Percentiles rank a stretch among this genome's conserved stretches.
phyloP scores from a whole-genome alignment of 495 filamentous ascomycete species.

The Baudoinia panamericana region DNA sequence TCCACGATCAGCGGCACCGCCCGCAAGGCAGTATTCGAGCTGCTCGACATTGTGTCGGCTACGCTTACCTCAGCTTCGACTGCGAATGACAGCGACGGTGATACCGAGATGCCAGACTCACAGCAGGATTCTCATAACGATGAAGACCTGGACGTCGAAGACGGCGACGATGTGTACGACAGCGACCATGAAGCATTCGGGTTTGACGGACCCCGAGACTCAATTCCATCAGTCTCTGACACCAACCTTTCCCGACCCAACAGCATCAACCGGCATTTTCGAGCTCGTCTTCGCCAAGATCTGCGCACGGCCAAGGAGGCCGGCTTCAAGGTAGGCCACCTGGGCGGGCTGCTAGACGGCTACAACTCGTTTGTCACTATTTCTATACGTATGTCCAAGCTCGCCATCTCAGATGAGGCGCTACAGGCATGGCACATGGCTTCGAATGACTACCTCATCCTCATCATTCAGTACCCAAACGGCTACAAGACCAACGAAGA shows the following conservation, averaged over 20 bases:
- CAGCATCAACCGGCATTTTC: too few species aligned
- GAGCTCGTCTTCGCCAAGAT: constrained; percentile 42
- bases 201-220: too few species aligned
- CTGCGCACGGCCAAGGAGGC: constrained; percentile 46
- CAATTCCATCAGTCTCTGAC: too few species aligned
- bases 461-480: constrained; percentile 54
- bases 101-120: constrained; percentile 27
- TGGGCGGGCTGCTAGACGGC: constrained; percentile 37
- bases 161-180: constrained; percentile 20
- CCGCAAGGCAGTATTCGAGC: constrained; percentile 26
- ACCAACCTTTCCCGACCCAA: too few species aligned
- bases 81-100: constrained; percentile 23
- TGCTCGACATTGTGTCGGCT: constrained; percentile 28
- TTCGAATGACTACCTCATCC: constrained; percentile 54
- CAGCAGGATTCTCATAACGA: constrained; percentile 18
- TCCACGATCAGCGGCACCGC: constrained; percentile 28
- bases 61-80: constrained; percentile 13
- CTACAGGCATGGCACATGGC: constrained; percentile 65
- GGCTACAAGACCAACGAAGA: constrained; percentile 45
- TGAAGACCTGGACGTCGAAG: constrained; percentile 27
- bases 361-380: constrained; percentile 43
- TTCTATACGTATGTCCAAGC: constrained; percentile 51
- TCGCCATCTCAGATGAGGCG: constrained; percentile 65
- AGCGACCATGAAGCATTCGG: constrained; percentile 19
- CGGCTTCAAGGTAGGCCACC: constrained; percentile 62